phyloP scores from a whole-genome alignment of 768 basidiomycete genomes.

The Tulasnella sp. region DNA sequence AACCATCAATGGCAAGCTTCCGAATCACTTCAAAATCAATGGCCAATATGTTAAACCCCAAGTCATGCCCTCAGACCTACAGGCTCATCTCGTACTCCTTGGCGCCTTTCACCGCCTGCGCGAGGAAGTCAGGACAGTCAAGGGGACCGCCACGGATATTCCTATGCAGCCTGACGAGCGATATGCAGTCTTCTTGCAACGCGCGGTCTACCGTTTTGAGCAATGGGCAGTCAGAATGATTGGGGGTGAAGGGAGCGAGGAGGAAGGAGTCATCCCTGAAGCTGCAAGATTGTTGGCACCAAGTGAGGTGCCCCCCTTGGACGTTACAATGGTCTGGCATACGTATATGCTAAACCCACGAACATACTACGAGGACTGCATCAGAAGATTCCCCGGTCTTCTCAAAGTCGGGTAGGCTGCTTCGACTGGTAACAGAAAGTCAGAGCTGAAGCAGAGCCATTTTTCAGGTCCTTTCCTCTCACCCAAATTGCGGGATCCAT shows the following conservation, averaged over 20 bases:
- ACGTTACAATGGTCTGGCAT: constrained; percentile 33
- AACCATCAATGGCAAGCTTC: not conserved
- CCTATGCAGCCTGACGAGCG: constrained; percentile 29
- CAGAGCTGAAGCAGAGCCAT: not conserved
- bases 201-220: constrained; percentile 32
- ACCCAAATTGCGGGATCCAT: constrained; percentile 19
- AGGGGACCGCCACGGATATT: not conserved
- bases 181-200: constrained; percentile 30
- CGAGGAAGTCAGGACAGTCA: constrained; percentile 8
- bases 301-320: constrained; percentile 29
- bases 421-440: not conserved
- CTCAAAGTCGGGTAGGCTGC: not conserved
- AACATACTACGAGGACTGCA: constrained; percentile 31
- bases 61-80: constrained; percentile 25
- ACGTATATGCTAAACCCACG: constrained; percentile 31
- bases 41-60: constrained; percentile 15
- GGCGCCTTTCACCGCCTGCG: constrained; percentile 30
- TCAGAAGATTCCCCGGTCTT: constrained; percentile 14
- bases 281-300: not conserved
- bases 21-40: constrained; percentile 2
- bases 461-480: constrained; percentile 27
- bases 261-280: not conserved
- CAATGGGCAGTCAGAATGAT: constrained; percentile 23
- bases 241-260: not conserved
- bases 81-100: constrained; percentile 31